Percentiles rank a stretch among this genome's conserved stretches.
Evolutionary conservation across 176 grass and related monocot species (phyloP).

Genomic region (Thalia dealbata): DNA sequence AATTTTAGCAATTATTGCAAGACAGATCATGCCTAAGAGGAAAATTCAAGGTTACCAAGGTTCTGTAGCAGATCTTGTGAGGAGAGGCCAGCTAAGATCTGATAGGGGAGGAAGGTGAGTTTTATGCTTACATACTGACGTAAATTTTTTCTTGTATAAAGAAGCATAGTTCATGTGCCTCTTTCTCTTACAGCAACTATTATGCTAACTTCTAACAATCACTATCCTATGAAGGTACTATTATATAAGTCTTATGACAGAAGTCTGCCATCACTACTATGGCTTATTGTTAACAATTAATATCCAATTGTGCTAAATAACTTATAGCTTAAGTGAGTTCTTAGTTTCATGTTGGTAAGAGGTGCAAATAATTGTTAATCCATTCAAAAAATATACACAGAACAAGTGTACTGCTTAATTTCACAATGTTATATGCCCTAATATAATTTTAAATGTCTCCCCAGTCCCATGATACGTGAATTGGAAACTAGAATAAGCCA

Average conservation of each 20-base stretch:
- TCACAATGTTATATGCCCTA: no score
- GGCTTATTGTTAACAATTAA: no score
- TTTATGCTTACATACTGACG: slow-evolving; percentile 14
- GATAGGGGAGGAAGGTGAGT: slow-evolving; percentile 70
- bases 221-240: neutral
- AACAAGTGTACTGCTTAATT: no score
- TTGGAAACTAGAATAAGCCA: no score
- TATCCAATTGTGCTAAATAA: no score
- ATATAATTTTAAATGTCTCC: no score
- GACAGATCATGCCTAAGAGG: slow-evolving; percentile 39
- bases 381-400: no score
- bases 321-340: no score
- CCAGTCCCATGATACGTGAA: no score
- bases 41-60: slow-evolving; percentile 40
- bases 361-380: no score
- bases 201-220: neutral
- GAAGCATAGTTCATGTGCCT: neutral
- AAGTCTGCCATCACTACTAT: neutral
- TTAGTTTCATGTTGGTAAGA: no score
- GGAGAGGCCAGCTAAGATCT: slow-evolving; percentile 86
- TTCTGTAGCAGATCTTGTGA: slow-evolving; percentile 87
- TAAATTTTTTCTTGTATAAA: slow-evolving; percentile 18
- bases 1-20: slow-evolving; percentile 45
- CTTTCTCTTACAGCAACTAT: neutral
- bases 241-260: neutral